Base-by-base conservation (phyloP, 1,284 basidiomycete species). In the Gymnopus androsaceus region DNA sequence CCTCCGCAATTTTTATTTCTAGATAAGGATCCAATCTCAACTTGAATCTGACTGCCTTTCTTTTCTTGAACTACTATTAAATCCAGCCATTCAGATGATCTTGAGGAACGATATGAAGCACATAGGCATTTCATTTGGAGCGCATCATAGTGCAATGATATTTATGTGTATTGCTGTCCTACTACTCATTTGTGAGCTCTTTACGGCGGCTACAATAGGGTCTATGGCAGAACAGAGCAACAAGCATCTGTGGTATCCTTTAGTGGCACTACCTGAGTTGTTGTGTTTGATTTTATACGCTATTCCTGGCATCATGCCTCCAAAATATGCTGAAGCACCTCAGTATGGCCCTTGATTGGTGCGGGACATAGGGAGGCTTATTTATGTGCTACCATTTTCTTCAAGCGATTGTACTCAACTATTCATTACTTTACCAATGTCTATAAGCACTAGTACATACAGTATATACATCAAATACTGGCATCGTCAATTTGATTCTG, bases 211-310 rank as follows among this genome's bases (percentile, higher is more conserved):
- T 9, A 78, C 77, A 0, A 51, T 72, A n/a, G 63, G 61, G 36
- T 54, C 72, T 51, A 3, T 34, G 4, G 15, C 61, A 0, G 67
- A 62, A 55, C 70, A 73, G 60, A 68, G 72, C 38, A 65, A 75
- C 21, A 78, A 81, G 57, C 62, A 67, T 25, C 66, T 72, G 40
- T 81, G 76, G 75, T 81, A 79, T 55, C 77, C 79, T 2, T 67
- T 81, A 4, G 63, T 75, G 3, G 78, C 75, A 1, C 51, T 76
- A 7, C 68, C 77, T 1, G 79, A 81, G 64, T 56, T 78, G 17
- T 55, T 78, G 21, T 75, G 73, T 0, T 74, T 75, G 0, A 28
- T 72, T 4, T 61, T 79, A 47, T 78, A 76, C 48, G 57, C 70
- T 11, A 62, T 67, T 2, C 77, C 78, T 2, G 77, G 76, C 0